A percentile compares a stretch with the other conserved stretches of the same genome.
phyloP scores from a whole-genome alignment of 768 basidiomycete genomes.

The Collybia nuda region DNA sequence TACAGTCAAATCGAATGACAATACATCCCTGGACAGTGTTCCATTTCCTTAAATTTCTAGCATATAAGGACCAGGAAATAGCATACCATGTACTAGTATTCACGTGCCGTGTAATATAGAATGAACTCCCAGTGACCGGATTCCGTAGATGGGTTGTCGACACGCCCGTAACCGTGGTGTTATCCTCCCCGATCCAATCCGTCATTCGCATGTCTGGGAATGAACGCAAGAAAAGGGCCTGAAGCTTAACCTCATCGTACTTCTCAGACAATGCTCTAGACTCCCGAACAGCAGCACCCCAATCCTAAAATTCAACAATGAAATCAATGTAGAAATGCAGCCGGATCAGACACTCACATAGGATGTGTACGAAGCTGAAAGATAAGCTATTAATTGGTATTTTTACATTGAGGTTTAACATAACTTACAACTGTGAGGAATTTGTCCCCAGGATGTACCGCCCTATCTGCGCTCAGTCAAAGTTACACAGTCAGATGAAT shows the following conservation, averaged over 20 bases:
- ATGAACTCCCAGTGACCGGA: constrained; percentile 13
- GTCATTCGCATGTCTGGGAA: constrained; percentile 13
- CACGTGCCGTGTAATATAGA: constrained; percentile 14
- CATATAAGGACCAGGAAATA: not conserved
- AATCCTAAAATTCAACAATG: constrained; percentile 9
- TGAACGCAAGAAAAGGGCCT: constrained; percentile 14
- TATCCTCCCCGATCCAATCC: constrained; percentile 13
- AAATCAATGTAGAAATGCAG: not conserved
- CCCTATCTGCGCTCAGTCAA: constrained; percentile 3
- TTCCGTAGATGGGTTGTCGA: constrained; percentile 14
- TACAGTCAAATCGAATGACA: constrained; percentile 8
- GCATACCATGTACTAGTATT: constrained; percentile 10
- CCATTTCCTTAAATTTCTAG: not conserved
- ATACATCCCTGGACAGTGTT: not conserved
- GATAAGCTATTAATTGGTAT: not conserved
- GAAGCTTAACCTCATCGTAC: constrained; percentile 15
- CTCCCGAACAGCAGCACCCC: constrained; percentile 13
- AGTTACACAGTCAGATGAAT: not conserved
- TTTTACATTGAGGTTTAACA: too few relatives aligned
- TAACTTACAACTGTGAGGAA: constrained; percentile 13
- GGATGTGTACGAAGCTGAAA: constrained; percentile 14
- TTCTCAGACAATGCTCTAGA: constrained; percentile 13
- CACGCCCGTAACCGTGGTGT: constrained; percentile 13
- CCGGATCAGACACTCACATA: constrained; percentile 1
- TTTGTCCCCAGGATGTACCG: constrained; percentile 15